Evolutionary conservation across 225 moss, liverwort and hornwort genomes (phyloP).

Genomic region (Antitrichia curtipendula): DNA sequence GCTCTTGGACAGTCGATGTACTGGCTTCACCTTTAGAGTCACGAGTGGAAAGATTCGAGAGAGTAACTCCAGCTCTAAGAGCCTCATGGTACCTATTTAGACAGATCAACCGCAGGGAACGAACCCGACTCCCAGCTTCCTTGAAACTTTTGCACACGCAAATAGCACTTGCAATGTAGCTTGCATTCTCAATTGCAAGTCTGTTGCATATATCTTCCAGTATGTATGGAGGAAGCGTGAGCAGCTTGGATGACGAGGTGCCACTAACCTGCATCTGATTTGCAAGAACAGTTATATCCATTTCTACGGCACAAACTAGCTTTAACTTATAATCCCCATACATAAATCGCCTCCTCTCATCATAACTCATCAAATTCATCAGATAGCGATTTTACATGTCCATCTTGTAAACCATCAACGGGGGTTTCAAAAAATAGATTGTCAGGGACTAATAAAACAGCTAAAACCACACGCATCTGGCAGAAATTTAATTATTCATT

Average conservation of each 20-base stretch:
- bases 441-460: background rate
- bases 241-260: background rate
- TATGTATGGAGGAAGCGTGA: background rate
- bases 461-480: background rate
- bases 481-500: background rate
- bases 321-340: background rate
- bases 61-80: slow-evolving; percentile 3
- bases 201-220: slow-evolving; percentile 27
- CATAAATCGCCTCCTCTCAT: background rate
- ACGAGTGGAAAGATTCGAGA: background rate
- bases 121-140: slow-evolving; percentile 10
- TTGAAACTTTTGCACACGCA: slow-evolving; percentile 21
- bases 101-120: slow-evolving; percentile 21
- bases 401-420: background rate
- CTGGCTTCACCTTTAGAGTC: slow-evolving; percentile 5
- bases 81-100: slow-evolving; percentile 17
- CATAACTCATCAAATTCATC: background rate
- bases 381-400: background rate
- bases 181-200: slow-evolving; percentile 21
- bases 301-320: background rate
- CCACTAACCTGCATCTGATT: slow-evolving; percentile 18
- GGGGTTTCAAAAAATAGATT: background rate
- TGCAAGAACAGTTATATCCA: background rate
- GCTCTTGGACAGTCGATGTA: background rate
- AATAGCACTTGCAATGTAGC: slow-evolving; percentile 10